Evolutionary conservation across 2,329 filamentous ascomycete genomes (phyloP), one percentile per base, ranked within the genome.

Genomic region (Chlorencoelia australis): DNA sequence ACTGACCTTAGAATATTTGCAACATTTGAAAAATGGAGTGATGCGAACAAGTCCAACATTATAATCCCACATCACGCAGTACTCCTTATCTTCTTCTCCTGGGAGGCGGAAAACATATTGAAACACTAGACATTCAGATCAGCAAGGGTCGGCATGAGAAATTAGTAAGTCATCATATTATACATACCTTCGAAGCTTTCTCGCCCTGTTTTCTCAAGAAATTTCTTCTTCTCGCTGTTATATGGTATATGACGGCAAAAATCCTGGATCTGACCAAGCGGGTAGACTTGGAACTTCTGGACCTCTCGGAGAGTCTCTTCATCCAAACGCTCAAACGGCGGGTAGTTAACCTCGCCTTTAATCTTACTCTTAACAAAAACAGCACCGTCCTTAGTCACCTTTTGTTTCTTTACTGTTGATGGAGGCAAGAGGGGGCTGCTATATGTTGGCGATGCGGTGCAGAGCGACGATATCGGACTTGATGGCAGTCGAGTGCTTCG

Each of bases 1-100:
- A 51, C 66, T 54, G 57, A 87, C 89, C 76, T 98, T 98, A 46
- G 80, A 73, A 55, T 89, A 89, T 45, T 81, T 78, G 56, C 79
- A 80, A 47, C 83, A 87, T 59, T 94, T 94, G 71, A 96, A 96
- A 56, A 96, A 84, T 18, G 87, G 82, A 2, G 88, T 95, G 60
- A 94, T 93, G 43, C 89, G 79, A 44, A 96, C 88, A 19, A 96
- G 77, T 7, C 91, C 91, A 43, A 89, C 76, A 51, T 93, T 89
- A 64, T 95, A 95, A 59, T 98, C 91, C 91, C 91, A 98, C 75
- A 95, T 87, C 42, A 96, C 78, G 1, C 73, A 75, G 57, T 82
- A 88, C 35, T 73, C 67, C 44, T 68, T 70, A 2, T 79, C 70
- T 30, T 82, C 73, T 30, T 82, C 73, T 8, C 69, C 75, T 0